Evolutionary conservation across 139 green algal species (phyloP).

Genomic region (Trebouxia sp.): DNA sequence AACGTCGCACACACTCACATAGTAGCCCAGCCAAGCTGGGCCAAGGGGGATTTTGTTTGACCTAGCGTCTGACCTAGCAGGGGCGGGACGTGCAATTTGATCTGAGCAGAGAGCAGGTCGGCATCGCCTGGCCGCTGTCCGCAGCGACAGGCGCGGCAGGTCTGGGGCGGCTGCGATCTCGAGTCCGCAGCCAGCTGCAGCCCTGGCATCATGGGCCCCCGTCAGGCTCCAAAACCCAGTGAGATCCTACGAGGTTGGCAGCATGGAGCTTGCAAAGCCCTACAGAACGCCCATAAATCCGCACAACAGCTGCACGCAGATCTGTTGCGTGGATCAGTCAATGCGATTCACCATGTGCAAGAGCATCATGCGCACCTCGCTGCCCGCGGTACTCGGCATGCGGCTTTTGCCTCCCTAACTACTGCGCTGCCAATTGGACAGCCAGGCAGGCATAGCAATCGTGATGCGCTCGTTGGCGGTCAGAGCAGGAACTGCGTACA

Average conservation of each 20-base stretch:
- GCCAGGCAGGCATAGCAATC: neutral
- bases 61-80: too few relatives aligned
- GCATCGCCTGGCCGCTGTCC: too few relatives aligned
- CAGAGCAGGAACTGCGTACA: slow-evolving; percentile 2
- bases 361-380: neutral
- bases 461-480: neutral
- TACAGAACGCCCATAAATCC: neutral
- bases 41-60: too few relatives aligned
- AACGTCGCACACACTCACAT: too few relatives aligned
- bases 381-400: neutral
- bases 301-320: neutral
- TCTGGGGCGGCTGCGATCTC: too few relatives aligned
- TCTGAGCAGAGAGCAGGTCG: too few relatives aligned
- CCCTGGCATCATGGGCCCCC: neutral
- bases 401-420: neutral
- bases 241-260: neutral
- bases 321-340: neutral
- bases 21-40: too few relatives aligned
- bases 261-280: neutral
- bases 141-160: too few relatives aligned
- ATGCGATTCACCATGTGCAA: neutral
- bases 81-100: too few relatives aligned
- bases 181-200: neutral
- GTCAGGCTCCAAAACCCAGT: neutral
- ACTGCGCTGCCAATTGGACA: neutral